Evolutionary conservation across 2,329 filamentous ascomycete genomes (phyloP), one percentile per base, ranked within the genome.

Genomic region (Didymella exigua): DNA sequence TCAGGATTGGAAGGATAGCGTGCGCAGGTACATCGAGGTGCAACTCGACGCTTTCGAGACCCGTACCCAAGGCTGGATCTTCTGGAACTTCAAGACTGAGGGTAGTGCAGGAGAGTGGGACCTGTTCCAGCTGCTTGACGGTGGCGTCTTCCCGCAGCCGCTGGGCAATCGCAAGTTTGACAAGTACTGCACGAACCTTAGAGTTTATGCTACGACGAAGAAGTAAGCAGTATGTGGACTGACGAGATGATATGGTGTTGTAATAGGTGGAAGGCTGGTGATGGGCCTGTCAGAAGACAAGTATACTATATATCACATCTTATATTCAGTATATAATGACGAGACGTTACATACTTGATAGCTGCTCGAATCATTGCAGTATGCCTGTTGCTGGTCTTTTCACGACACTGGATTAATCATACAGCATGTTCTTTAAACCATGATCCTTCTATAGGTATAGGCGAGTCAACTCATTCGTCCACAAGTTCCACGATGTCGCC

Each of bases 11-110:
- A 80, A 77, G 54, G 73, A 78, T 29, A 79, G 82, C 49, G 76
- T 77, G 37, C 68, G 80, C 30, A 77, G 74, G 16, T 84, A 81
- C 58, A 80, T 85, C 47, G 80, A 84, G 58, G 80, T 81, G 2
- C 83, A 85, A 66, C 67, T 85, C n/a, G 77, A 81, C 44, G 72
- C 78, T 0, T 85, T 80, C 58, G 82, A 85, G 68, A 62, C 68
- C 11, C 75, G 76, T 30, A 78, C 79, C 0, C 67, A 79, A 4
- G 82, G 83, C 4, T 85, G 81, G 81, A 70, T 84, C 27, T 84
- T 83, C 59, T 85, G 82, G 82, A 84, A 82, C 54, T 84, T 82
- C 74, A 85, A 85, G 74, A 83, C 82, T 0, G 81, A 84, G 61
- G 66, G 62, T 0, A 57, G 58, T 0, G 77, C 79, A 0, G 78